These are phyloP conservation scores for Phoma herbarum DNA, from an alignment of 2,329 filamentous ascomycete genomes.

Conservation along the genomic window DNA sequence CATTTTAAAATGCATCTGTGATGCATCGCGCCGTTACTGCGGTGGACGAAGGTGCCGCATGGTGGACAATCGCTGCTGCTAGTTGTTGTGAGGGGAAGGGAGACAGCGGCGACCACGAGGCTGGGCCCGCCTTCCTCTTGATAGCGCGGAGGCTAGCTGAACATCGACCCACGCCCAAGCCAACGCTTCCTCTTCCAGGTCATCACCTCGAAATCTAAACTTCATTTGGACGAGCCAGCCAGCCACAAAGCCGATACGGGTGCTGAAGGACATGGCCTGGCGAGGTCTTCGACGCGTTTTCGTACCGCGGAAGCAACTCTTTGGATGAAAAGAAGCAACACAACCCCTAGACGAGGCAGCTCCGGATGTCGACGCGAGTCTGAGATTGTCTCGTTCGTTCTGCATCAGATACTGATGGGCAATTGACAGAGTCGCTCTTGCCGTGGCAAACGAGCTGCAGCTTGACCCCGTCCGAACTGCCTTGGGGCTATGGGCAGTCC, in stretches of 20 bases:
- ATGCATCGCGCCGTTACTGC: too few species aligned
- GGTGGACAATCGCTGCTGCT: not conserved
- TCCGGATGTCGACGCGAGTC: not conserved
- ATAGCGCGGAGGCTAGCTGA: conserved; percentile 4
- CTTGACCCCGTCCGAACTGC: not conserved
- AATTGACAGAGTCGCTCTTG: not conserved
- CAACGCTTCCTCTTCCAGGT: conserved; percentile 7
- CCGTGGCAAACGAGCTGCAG: not conserved
- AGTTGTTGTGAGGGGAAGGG: not conserved
- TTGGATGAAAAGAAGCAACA: conserved; percentile 4
- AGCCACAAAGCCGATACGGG: conserved; percentile 16
- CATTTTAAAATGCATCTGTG: not conserved
- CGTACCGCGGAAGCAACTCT: not conserved
- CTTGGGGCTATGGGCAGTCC: too few species aligned
- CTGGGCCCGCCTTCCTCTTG: not conserved
- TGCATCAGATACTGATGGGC: not conserved
- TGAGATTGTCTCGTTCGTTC: not conserved
- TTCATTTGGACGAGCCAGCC: conserved; percentile 10
- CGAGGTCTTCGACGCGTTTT: not conserved
- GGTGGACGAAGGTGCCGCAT: not conserved
- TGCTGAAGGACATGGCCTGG: conserved; percentile 10
- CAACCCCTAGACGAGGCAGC: not conserved
- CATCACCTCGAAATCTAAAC: conserved; percentile 1
- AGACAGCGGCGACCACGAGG: conserved; percentile 4
- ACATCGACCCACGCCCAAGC: not conserved